Percentiles rank a stretch among this genome's conserved stretches.
phyloP scores from a whole-genome alignment of 2,329 filamentous ascomycete genomes.

The Alternaria dauci region DNA sequence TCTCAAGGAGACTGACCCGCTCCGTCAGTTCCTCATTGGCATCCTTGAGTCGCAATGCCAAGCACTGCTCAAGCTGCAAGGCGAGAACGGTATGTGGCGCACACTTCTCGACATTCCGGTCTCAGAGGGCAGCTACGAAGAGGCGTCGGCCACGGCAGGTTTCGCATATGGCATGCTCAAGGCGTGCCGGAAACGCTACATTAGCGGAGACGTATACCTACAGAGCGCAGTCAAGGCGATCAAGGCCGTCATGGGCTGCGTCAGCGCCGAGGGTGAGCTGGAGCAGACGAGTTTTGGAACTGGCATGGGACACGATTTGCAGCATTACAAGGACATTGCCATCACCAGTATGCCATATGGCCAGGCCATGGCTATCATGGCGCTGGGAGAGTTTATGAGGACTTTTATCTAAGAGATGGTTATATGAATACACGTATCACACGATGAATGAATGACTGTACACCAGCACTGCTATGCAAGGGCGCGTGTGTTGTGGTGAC shows the following conservation, averaged over 20 bases:
- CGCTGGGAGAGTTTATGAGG: constrained; percentile 75
- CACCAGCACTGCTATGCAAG: not conserved
- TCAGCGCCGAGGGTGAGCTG: constrained; percentile 73
- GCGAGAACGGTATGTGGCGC: constrained; percentile 72
- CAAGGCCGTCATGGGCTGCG: constrained; percentile 70
- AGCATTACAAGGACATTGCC: constrained; percentile 80
- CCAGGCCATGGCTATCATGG: constrained; percentile 86
- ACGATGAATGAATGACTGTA: not conserved
- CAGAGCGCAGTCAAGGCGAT: constrained; percentile 71
- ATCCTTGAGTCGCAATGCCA: constrained; percentile 74
- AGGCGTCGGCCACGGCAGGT: constrained; percentile 80
- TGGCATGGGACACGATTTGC: constrained; percentile 74
- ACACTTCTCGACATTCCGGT: constrained; percentile 75
- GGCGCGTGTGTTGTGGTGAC: not conserved
- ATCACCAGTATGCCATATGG: constrained; percentile 85
- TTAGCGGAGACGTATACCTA: constrained; percentile 66
- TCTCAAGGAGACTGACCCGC: constrained; percentile 65
- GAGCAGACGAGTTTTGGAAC: constrained; percentile 80
- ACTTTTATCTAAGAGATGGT: constrained; percentile 58
- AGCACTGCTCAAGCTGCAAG: constrained; percentile 69
- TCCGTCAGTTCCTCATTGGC: constrained; percentile 67
- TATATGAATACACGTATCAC: not conserved
- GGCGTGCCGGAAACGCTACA: constrained; percentile 73
- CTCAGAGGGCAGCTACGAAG: constrained; percentile 74
- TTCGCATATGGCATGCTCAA: constrained; percentile 85